Conservation (phyloP, 345 rosid species). For the Erodium maritimum region DNA sequence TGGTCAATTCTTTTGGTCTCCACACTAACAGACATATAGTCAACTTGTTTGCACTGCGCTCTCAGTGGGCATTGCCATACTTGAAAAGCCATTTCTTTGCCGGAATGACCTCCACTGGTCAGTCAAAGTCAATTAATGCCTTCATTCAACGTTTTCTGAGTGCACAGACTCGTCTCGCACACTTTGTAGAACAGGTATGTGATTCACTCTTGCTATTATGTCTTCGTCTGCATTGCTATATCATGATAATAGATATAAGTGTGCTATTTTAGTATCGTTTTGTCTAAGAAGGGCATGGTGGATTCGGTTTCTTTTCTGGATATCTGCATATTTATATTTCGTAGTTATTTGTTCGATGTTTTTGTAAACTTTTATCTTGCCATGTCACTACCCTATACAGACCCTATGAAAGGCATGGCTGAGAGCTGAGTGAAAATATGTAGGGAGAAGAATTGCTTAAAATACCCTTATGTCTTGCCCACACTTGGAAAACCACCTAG, state of each 20-base stretch:
- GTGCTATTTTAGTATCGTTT: not conserved
- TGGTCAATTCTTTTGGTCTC: slow-evolving; percentile 73
- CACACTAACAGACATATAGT: slow-evolving; percentile 74
- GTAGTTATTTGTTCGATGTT: no score
- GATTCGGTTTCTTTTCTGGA: not conserved
- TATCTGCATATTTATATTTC: not conserved
- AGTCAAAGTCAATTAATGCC: slow-evolving; percentile 74
- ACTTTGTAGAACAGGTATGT: slow-evolving; percentile 82
- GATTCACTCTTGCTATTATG: slow-evolving; percentile 12
- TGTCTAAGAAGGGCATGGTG: not conserved
- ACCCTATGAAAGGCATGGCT: no score
- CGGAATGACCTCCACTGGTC: slow-evolving; percentile 64
- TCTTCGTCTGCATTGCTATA: not conserved
- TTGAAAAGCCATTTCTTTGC: slow-evolving; percentile 81
- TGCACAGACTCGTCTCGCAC: slow-evolving; percentile 84
- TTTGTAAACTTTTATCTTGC: no score
- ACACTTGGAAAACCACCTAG: no score
- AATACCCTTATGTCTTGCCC: no score
- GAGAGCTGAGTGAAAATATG: no score
- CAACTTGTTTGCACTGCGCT: slow-evolving; percentile 56
- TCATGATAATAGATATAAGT: not conserved
- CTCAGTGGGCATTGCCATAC: slow-evolving; percentile 80
- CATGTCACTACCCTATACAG: no score
- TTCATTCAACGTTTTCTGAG: slow-evolving; percentile 88
- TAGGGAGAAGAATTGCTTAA: no score